phyloP scores from a whole-genome alignment of 148 eudicot species.

The Suaeda aralocaspica region DNA sequence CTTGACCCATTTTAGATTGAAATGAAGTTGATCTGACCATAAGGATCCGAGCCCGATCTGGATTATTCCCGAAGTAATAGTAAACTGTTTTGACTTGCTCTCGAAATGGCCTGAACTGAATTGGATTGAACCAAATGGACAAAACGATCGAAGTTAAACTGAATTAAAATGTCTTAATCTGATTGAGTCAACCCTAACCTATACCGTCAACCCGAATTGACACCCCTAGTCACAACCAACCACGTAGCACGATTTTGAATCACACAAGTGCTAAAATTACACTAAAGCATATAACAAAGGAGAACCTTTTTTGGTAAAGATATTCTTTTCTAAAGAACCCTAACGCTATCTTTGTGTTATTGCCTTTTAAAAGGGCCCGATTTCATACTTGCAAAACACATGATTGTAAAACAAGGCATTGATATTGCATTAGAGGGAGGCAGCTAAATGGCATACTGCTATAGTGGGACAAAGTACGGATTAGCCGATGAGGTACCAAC shows the following conservation, averaged over 20 bases:
- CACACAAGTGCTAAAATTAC: constrained; percentile 4
- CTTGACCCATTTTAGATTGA: no score
- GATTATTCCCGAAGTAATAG: no score
- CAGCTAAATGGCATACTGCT: not conserved
- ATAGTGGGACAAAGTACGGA: constrained; percentile 10
- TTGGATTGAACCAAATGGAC: no score
- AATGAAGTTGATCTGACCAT: no score
- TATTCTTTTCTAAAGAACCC: constrained; percentile 7
- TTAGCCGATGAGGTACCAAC: not conserved
- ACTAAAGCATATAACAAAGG: constrained; percentile 7
- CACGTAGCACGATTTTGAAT: not conserved
- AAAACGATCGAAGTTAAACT: no score
- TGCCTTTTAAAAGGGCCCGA: constrained; percentile 15
- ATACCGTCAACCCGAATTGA: no score
- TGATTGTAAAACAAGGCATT: constrained; percentile 1
- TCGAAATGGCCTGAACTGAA: no score
- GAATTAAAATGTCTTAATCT: no score
- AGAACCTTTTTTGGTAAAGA: not conserved
- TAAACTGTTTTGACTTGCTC: no score
- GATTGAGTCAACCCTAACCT: no score
- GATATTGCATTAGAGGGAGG: not conserved
- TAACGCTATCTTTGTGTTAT: constrained; percentile 4
- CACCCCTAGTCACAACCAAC: not conserved
- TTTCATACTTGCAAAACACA: not conserved
- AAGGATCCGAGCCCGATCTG: no score